Percentiles rank a stretch among this genome's conserved stretches.
Conservation (phyloP, 192 early-diverging fungal genomes). For the Podila horticola region DNA sequence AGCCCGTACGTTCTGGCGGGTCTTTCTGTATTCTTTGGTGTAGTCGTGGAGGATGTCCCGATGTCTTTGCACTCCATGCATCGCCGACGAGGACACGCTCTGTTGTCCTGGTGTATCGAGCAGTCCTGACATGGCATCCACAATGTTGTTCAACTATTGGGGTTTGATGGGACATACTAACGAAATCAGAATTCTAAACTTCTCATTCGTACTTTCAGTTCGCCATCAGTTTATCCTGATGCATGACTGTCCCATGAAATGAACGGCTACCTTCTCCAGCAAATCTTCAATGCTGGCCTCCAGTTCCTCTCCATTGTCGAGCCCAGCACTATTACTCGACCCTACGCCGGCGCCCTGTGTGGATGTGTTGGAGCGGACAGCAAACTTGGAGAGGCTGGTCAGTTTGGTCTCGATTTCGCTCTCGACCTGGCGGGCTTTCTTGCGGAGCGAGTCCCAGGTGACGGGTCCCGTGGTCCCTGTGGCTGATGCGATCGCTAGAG, state of each 20-base stretch:
- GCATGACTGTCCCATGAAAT: too few species aligned
- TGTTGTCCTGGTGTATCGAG: slow-evolving; percentile 62
- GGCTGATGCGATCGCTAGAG: slow-evolving; percentile 36
- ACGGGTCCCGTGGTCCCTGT: slow-evolving; percentile 13
- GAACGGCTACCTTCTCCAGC: slow-evolving; percentile 64
- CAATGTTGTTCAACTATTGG: slow-evolving; percentile 62
- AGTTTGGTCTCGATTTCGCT: slow-evolving; percentile 78
- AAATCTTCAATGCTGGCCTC: slow-evolving; percentile 71
- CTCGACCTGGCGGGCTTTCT: slow-evolving; percentile 76
- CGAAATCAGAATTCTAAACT: not conserved
- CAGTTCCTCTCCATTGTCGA: slow-evolving; percentile 38
- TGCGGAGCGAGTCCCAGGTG: slow-evolving; percentile 75
- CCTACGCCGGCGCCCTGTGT: slow-evolving; percentile 22
- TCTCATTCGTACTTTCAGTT: not conserved
- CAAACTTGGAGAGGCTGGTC: slow-evolving; percentile 60
- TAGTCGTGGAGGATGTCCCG: slow-evolving; percentile 83
- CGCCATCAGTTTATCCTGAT: not conserved
- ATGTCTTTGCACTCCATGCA: slow-evolving; percentile 80
- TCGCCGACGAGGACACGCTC: slow-evolving; percentile 68
- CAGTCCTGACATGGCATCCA: slow-evolving; percentile 71
- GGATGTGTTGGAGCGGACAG: slow-evolving; percentile 30
- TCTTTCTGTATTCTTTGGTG: slow-evolving; percentile 79
- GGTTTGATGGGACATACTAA: not conserved
- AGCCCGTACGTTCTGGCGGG: slow-evolving; percentile 69
- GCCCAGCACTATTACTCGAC: slow-evolving; percentile 14